These are phyloP conservation scores for Mrakia blollopis DNA, from an alignment of 768 basidiomycete species.

Conservation along the genomic window DNA sequence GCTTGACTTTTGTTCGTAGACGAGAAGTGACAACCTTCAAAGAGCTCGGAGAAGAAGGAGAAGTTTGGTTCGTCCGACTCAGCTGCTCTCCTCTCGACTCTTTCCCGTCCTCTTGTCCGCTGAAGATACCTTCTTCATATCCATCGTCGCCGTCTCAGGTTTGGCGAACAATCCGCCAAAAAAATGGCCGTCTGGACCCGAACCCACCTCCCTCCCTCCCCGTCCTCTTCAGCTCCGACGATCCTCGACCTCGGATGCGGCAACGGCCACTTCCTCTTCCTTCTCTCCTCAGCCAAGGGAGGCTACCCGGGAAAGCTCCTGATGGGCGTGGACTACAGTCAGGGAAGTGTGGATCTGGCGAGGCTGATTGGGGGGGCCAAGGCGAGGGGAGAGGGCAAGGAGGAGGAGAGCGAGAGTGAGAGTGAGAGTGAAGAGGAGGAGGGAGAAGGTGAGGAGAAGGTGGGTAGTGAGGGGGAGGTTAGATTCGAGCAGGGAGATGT, in stretches of 20 bases:
- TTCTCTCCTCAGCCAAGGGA: slow-evolving; percentile 36
- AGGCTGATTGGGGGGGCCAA: slow-evolving; percentile 38
- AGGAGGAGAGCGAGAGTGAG: slow-evolving; percentile 37
- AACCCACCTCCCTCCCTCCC: slow-evolving; percentile 40
- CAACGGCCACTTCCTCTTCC: slow-evolving; percentile 45
- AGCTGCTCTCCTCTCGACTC: background rate
- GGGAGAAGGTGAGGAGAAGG: slow-evolving; percentile 31
- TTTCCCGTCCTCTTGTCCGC: background rate
- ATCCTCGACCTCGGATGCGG: slow-evolving; percentile 47
- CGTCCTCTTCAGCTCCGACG: slow-evolving; percentile 30
- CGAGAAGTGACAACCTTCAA: slow-evolving; percentile 25
- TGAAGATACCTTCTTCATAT: background rate
- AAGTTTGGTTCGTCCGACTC: slow-evolving; percentile 45
- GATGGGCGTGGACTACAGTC: slow-evolving; percentile 48
- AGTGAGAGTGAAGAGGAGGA: slow-evolving; percentile 34
- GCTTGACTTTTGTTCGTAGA: background rate
- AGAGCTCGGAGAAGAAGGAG: slow-evolving; percentile 49
- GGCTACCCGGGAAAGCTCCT: slow-evolving; percentile 37
- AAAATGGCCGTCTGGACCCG: slow-evolving; percentile 49
- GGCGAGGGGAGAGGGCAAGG: slow-evolving; percentile 31
- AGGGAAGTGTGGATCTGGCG: slow-evolving; percentile 42
- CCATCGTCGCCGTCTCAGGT: slow-evolving; percentile 39
- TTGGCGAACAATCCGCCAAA: slow-evolving; percentile 46
- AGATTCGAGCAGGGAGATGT: slow-evolving; percentile 40
- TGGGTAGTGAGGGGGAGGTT: slow-evolving; percentile 23